A percentile compares a stretch with the other conserved stretches of the same genome.
These are phyloP conservation scores for Venustampulla echinocandica DNA, from an alignment of 495 filamentous ascomycete species.

Conservation along the genomic window DNA sequence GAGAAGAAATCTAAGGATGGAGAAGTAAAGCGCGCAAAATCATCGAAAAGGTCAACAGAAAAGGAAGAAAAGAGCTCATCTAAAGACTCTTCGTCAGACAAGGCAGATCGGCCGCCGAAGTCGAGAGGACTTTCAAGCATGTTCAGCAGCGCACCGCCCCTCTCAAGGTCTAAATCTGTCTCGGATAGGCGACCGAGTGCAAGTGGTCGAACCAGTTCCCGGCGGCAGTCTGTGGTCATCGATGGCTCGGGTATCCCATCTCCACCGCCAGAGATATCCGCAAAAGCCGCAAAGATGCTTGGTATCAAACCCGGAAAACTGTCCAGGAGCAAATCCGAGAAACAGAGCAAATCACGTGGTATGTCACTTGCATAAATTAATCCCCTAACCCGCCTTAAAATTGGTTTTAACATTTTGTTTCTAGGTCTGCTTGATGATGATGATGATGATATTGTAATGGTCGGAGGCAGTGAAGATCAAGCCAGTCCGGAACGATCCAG, in stretches of 20 bases:
- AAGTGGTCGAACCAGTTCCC: slow-evolving; percentile 31
- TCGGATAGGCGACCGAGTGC: slow-evolving; percentile 38
- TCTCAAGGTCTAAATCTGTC: slow-evolving; percentile 42
- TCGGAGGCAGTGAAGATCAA: slow-evolving; percentile 12
- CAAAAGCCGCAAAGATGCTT: slow-evolving; percentile 45
- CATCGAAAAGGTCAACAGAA: slow-evolving; percentile 25
- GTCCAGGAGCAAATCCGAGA: slow-evolving; percentile 32
- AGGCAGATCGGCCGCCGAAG: slow-evolving; percentile 29
- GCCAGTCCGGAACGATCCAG: slow-evolving; percentile 17
- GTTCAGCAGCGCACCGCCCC: slow-evolving; percentile 41
- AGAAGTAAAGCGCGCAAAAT: slow-evolving; percentile 27
- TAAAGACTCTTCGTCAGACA: slow-evolving; percentile 38
- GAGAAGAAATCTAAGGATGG: slow-evolving; percentile 23
- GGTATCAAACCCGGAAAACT: slow-evolving; percentile 31
- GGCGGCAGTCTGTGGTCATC: slow-evolving; percentile 40
- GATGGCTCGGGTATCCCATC: slow-evolving; percentile 33
- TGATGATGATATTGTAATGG: slow-evolving; percentile 25
- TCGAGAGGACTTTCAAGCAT: slow-evolving; percentile 36
- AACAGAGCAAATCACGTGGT: slow-evolving; percentile 21
- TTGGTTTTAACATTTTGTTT: slow-evolving; percentile 10
- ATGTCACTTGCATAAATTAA: slow-evolving; percentile 4
- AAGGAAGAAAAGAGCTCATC: slow-evolving; percentile 23
- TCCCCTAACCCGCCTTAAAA: slow-evolving; percentile 10
- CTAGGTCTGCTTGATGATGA: slow-evolving; percentile 18
- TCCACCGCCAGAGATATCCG: slow-evolving; percentile 40